Percentiles rank a stretch among this genome's conserved stretches.
These are phyloP conservation scores for Astrephomene gubernaculifera DNA, from an alignment of 139 green algal genomes.

Conservation along the genomic window DNA sequence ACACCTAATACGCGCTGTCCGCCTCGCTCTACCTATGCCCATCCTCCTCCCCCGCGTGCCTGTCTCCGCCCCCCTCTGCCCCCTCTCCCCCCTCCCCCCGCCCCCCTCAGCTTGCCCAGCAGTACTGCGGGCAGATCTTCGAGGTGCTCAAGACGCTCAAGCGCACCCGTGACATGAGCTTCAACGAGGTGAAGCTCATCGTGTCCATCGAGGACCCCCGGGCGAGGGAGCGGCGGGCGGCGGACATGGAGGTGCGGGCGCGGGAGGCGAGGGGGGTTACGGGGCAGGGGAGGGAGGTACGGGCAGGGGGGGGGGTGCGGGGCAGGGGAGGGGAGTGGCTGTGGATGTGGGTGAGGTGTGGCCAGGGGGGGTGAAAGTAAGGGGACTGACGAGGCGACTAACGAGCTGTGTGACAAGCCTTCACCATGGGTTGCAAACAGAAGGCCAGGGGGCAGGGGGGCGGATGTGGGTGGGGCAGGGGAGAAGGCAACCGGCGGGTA, in stretches of 20 bases:
- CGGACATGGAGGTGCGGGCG: slow-evolving; percentile 75
- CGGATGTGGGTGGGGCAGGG: no score
- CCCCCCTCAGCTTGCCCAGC: slow-evolving; percentile 71
- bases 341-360: no score
- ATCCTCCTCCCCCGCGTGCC: no score
- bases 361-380: no score
- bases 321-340: background rate
- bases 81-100: background rate
- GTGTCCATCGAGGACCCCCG: slow-evolving; percentile 88
- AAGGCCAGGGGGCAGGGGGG: no score
- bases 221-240: slow-evolving; percentile 55
- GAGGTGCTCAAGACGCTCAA: slow-evolving; percentile 76
- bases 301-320: background rate
- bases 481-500: no score
- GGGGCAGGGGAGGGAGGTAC: background rate
- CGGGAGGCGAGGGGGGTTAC: background rate
- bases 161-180: slow-evolving; percentile 81
- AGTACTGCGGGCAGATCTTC: slow-evolving; percentile 80
- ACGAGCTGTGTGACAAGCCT: no score
- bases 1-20: no score
- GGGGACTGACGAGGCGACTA: no score
- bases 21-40: no score
- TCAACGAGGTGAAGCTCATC: slow-evolving; percentile 87
- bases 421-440: no score
- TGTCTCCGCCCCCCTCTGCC: no score